phyloP scores from a whole-genome alignment of 2,329 filamentous ascomycete species.

The Ophiostoma himal-ulmi region DNA sequence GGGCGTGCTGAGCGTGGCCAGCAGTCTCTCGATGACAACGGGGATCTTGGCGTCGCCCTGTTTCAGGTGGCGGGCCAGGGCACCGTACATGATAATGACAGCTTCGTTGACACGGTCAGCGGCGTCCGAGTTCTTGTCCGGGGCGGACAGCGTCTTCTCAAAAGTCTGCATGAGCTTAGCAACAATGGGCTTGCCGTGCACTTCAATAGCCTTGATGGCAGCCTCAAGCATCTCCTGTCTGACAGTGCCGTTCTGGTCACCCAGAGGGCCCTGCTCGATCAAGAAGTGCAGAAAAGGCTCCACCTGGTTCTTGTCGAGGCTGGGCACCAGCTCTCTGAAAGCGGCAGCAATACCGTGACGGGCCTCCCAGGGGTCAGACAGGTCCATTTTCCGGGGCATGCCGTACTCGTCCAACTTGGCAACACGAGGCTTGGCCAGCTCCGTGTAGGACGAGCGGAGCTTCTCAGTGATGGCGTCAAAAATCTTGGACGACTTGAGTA shows the following conservation, averaged over 20 bases:
- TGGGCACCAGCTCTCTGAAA: slow-evolving; percentile 71
- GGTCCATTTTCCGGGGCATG: slow-evolving; percentile 84
- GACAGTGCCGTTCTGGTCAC: slow-evolving; percentile 71
- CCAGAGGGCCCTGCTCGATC: slow-evolving; percentile 79
- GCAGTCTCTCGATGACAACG: slow-evolving; percentile 76
- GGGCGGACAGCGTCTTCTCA: slow-evolving; percentile 77
- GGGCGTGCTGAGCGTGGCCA: slow-evolving; percentile 84
- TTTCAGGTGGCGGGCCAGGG: slow-evolving; percentile 79
- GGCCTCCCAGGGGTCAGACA: slow-evolving; percentile 84
- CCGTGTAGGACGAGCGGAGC: slow-evolving; percentile 65
- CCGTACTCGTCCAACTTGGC: slow-evolving; percentile 88
- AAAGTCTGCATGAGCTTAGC: slow-evolving; percentile 90
- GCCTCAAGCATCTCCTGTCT: slow-evolving; percentile 89
- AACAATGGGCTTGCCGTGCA: slow-evolving; percentile 74
- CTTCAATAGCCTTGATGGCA: slow-evolving; percentile 71
- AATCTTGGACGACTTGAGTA: slow-evolving; percentile 52
- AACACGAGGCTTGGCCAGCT: slow-evolving; percentile 74
- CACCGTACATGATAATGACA: slow-evolving; percentile 95
- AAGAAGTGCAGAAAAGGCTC: slow-evolving; percentile 78
- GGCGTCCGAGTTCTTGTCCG: slow-evolving; percentile 72
- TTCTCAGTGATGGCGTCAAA: slow-evolving; percentile 48
- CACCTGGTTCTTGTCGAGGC: slow-evolving; percentile 63
- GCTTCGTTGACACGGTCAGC: slow-evolving; percentile 93
- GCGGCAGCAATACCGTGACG: slow-evolving; percentile 83
- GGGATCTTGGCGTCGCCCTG: slow-evolving; percentile 82